Base-by-base conservation (phyloP, 2,329 filamentous ascomycete species). In the Diaporthe batatas region DNA sequence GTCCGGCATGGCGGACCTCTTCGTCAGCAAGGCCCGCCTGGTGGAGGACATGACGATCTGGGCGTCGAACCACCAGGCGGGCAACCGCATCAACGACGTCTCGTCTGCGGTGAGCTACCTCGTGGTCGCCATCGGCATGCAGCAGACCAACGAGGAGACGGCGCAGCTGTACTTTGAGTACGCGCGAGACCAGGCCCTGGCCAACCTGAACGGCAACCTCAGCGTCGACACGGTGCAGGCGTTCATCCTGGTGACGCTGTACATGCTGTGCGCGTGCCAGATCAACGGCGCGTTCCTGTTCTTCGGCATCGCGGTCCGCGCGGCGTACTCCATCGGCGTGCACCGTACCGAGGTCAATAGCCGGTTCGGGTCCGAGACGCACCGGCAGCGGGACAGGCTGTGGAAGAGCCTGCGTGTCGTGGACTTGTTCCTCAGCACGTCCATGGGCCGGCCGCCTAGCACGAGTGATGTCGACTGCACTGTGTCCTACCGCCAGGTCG, bases 381-480 rank as follows among this genome's bases (percentile, higher is more conserved):
- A 85, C 47, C 79, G 79, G 0, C 85, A 84, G 74, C 79, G 87
- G 72, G 86, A 88, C 72, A 81, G 85, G 3, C 78, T 89, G 1
- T 89, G 87, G 87, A 88, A 87, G 77, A 89, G 86, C 72, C 77
- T 89, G 5, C 82, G 87, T 1, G 80, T 87, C 0, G 80, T 89
- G 8, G 87, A 89, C 72, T 77, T 89, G 0, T 88, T 87, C 72
- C 80, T 89, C 0, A 88, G 86, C 76, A 85, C 84, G 0, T 87
- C 86, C 1, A 88, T 89, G 86, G 87, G 87, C 3, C 82, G 87
- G 0, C 87, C 87, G 0, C 87, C 87, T 0, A 85, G 86, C 0
- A 86, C 86, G 0, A 88, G 86, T 0, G 87, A 89, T 55, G 81
- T 87, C 1, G 87, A 89, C 73, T 89, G 87, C 77, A 89, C 86